These are phyloP conservation scores for Nelumbo lutea DNA, from an alignment of 164 flowering plant genomes.

Conservation along the genomic window DNA sequence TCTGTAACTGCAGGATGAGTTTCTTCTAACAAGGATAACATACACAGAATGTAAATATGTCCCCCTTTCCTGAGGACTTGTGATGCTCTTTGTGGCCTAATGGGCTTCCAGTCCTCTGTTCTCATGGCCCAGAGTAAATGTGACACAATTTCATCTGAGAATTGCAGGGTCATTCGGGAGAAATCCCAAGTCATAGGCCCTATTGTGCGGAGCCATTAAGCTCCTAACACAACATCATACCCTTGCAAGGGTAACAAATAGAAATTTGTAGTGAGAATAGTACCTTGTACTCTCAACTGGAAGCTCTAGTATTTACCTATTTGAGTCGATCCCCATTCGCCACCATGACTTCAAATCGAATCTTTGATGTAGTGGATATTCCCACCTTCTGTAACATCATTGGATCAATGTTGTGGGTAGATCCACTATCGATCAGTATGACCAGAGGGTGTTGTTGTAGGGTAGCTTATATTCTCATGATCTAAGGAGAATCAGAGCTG, in stretches of 20 bases:
- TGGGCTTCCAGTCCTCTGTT: not conserved
- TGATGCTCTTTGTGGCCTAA: not conserved
- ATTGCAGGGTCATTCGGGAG: not conserved
- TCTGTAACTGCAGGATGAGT: no score
- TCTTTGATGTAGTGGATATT: not conserved
- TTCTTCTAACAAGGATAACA: no score
- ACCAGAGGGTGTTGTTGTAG: not conserved
- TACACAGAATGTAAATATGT: no score
- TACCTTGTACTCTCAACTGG: not conserved
- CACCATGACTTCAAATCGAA: not conserved
- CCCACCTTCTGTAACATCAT: not conserved
- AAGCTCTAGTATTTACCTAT: not conserved
- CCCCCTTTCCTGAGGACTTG: no score
- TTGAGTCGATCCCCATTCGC: not conserved
- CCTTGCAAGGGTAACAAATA: not conserved
- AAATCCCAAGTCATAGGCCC: not conserved
- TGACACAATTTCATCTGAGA: not conserved
- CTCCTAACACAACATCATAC: not conserved
- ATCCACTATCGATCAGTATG: not conserved
- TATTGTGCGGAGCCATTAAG: not conserved
- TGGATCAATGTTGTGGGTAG: not conserved
- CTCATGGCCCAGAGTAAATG: not conserved
- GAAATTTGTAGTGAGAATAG: not conserved
- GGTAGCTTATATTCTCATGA: conserved; percentile 5
- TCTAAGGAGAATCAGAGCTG: not conserved